Evolutionary conservation across 495 filamentous ascomycete species (phyloP).

Genomic region (Aspergillus egyptiacus): DNA sequence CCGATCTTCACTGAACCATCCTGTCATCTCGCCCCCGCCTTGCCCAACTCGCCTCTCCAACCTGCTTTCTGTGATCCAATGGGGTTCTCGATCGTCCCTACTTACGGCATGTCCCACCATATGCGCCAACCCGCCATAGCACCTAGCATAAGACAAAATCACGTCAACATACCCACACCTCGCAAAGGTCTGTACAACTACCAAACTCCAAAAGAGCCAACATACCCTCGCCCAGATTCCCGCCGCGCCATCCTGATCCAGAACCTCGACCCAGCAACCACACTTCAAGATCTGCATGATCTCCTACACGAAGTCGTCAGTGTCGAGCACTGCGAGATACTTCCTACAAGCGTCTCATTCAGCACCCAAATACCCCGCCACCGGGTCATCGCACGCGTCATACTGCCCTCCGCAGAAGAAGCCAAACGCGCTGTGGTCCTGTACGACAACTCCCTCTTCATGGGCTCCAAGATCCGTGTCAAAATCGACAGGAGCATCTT

Average conservation of each 20-base stretch:
- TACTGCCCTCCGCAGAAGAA: conserved; percentile 31
- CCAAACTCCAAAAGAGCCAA: conserved; percentile 5
- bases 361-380: conserved; percentile 11
- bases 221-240: not conserved
- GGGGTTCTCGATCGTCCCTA: conserved; percentile 29
- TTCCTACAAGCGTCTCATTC: not conserved
- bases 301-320: conserved; percentile 22
- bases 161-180: not conserved
- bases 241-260: conserved; percentile 17
- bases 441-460: conserved; percentile 31
- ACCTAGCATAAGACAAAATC: conserved; percentile 3
- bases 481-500: conserved; percentile 21
- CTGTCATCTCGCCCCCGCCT: conserved; percentile 22
- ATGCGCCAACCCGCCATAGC: conserved; percentile 19
- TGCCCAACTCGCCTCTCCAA: conserved; percentile 32
- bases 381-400: conserved; percentile 27
- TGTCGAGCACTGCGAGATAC: conserved; percentile 29
- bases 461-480: conserved; percentile 28
- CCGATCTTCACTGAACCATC: conserved; percentile 29
- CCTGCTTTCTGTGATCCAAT: conserved; percentile 26
- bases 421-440: conserved; percentile 28
- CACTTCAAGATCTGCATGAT: conserved; percentile 17
- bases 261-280: conserved; percentile 26
- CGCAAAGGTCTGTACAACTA: conserved; percentile 12
- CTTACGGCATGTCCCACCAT: conserved; percentile 26